Evolutionary conservation across 176 grass and related monocot genomes (phyloP), one percentile per base, ranked within the genome.

Genomic region (Cocos nucifera): DNA sequence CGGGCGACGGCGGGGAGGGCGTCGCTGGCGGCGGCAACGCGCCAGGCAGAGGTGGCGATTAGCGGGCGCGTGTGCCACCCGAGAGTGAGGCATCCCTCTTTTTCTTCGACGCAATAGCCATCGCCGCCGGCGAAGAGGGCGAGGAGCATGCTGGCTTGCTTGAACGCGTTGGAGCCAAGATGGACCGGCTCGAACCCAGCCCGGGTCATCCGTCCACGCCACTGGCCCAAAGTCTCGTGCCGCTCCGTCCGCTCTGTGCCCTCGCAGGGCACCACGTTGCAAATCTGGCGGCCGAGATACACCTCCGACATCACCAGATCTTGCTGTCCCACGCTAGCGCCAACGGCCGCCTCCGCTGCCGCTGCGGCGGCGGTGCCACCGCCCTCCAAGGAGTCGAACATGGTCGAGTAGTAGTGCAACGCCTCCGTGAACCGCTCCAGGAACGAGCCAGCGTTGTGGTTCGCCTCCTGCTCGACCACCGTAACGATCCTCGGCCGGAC

Each of bases 381-480:
- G 7, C 18, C 49, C 35, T 63, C 61, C 18, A 63, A 39, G 0
- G 61, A 63, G 61, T 63, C 61, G 61, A 63, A 63, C 61, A 63
- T 63, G 61, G 32, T 63, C 61, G 61, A 63, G 35, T 63, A 63
- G 35, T 63, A 63, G 61, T 63, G 32, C 61, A 63, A 15, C 35
- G 61, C 30, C 35, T 63, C 61, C 3, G 61, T 63, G 32, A 63
- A 63, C 19, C 61, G 35, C 35, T 63, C 61, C 61, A 63, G 61
- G 61, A 63, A 63, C 32, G 61, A 49, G 15, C 35, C 39, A 10
- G 9, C 35, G 32, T 63, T 63, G 61, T 63, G 61, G 19, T 21
- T 63, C 35, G 61, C 61, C 19, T 63, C 61, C 61, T 63, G 32
- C 35, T 63, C 61, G 19, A 64, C 61, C 61, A 64, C 20, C 61